A percentile compares a stretch with the other conserved stretches of the same genome.
phyloP scores from a whole-genome alignment of 805 yeast species.

The Kodamaea sagamina region DNA sequence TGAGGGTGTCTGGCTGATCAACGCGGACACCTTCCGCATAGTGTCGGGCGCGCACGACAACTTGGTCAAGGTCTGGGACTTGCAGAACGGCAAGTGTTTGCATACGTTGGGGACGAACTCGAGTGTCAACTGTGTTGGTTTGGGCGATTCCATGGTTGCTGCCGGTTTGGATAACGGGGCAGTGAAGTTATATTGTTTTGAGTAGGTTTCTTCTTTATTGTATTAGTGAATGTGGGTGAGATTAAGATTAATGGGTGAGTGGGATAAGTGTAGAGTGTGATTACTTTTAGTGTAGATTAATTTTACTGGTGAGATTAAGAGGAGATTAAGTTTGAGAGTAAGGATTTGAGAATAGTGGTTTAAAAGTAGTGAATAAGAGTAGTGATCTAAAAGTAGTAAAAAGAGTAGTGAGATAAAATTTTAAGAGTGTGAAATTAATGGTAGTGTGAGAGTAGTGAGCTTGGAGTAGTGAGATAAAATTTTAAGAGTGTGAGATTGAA shows the following conservation, averaged over 20 bases:
- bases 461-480: too few species aligned
- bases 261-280: neutral
- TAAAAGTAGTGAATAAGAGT: too few species aligned
- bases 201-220: neutral
- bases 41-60: conserved; percentile 95
- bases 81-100: conserved; percentile 91
- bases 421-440: too few species aligned
- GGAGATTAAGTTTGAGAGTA: too few species aligned
- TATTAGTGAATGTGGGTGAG: conserved; percentile 2
- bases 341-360: too few species aligned
- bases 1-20: conserved; percentile 97
- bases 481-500: too few species aligned
- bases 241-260: too few species aligned
- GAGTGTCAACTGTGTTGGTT: conserved; percentile 66
- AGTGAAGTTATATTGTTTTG: conserved; percentile 84
- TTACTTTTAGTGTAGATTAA: too few species aligned
- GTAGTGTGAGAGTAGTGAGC: too few species aligned
- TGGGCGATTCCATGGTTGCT: conserved; percentile 86
- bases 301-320: too few species aligned
- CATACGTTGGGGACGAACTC: conserved; percentile 83
- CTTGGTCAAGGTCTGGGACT: conserved; percentile 89
- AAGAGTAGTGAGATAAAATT: too few species aligned
- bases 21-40: conserved; percentile 93
- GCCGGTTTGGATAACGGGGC: conserved; percentile 89
- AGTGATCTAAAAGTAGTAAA: too few species aligned